phyloP scores from a whole-genome alignment of 1,139 yeast species.

The Yarrowia galli region DNA sequence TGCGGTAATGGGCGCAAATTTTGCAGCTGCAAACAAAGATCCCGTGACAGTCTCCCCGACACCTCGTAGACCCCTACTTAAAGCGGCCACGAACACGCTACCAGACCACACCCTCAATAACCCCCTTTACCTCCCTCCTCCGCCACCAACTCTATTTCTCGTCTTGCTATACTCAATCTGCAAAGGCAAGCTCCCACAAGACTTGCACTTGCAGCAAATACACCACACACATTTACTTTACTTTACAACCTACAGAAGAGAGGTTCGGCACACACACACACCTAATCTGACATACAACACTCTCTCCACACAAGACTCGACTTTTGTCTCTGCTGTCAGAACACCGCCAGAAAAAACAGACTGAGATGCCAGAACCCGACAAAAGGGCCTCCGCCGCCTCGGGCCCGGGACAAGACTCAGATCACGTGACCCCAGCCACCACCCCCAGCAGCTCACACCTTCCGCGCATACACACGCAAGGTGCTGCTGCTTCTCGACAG shows the following conservation, averaged over 20 bases:
- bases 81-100: not conserved
- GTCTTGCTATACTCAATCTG: conserved; percentile 36
- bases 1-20: not conserved
- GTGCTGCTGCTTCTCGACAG: no score
- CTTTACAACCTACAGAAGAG: not conserved
- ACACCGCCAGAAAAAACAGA: no score
- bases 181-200: no score
- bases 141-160: conserved; percentile 30
- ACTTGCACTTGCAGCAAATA: conserved; percentile 15
- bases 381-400: not conserved
- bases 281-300: conserved; percentile 22
- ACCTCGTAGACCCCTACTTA: not conserved
- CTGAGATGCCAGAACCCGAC: conserved; percentile 21
- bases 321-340: no score
- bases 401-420: not conserved
- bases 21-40: not conserved
- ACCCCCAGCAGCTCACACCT: not conserved
- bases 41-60: not conserved
- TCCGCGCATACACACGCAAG: conserved; percentile 20
- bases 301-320: not conserved
- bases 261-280: conserved; percentile 1
- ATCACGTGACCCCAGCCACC: conserved; percentile 6
- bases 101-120: not conserved
- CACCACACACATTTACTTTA: not conserved
- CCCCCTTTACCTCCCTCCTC: conserved; percentile 30